Evolutionary conservation across 2,329 filamentous ascomycete genomes (phyloP), one percentile per base, ranked within the genome.

Genomic region (Pleoardoris graminearum): DNA sequence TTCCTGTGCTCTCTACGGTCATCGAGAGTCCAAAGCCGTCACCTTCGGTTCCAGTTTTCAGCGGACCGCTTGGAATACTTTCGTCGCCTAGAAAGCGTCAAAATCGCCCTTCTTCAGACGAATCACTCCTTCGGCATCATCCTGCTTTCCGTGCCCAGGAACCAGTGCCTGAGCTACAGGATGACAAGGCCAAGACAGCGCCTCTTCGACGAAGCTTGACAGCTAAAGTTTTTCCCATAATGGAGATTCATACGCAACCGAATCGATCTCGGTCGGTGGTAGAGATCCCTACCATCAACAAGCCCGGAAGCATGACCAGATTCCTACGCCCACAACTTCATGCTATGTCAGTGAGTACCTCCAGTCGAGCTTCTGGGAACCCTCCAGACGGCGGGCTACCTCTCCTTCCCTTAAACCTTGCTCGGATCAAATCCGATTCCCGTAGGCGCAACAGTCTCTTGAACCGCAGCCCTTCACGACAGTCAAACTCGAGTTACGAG

Each of bases 381-480:
- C 74, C 72, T 7, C 77, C 77, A 10, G 70, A 72, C 23, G 67
- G 69, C 12, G 75, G 75, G 8, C 63, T 79, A 0, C 77, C 77
- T 14, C 75, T 76, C 14, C 57, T 79, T 7, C 77, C 77, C 17
- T 60, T 72, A 8, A 68, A 62, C 30, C 59, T 67, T 25, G 53
- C 62, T 27, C 62, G 66, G 22, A 65, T 64, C 47, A 70, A 67
- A 35, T 63, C 53, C 10, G 58, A 63, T 35, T 51, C 48, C 10
- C 52, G 51, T 17, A 54, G 58, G 29, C 55, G 62, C 27, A 55
- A 57, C n/a, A 66, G 63, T 51, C 50, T 65, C 19, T 54, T 71
- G 7, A 64, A 59, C 11, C 62, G 62, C 12, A 68, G 61, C 27
- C 63, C 76, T 2, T 75, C 75, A 0, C 68, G 69, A 30, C 57